Conservation (phyloP, 805 yeast genomes). For the Naumovozyma baii region DNA sequence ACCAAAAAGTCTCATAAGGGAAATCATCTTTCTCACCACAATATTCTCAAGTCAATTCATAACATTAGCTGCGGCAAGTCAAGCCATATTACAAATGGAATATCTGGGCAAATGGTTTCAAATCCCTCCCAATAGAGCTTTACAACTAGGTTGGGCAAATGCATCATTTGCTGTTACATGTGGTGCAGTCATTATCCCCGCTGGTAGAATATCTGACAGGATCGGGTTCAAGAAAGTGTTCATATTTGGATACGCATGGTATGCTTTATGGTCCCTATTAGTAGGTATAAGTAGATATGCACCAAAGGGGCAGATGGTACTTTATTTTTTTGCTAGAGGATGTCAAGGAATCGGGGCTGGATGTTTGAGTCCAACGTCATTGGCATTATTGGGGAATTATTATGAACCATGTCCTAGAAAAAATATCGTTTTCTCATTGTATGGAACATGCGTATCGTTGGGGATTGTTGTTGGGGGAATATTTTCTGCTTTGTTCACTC, state of each 20-base stretch:
- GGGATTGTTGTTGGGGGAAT: slow-evolving; percentile 51
- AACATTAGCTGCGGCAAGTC: slow-evolving; percentile 7
- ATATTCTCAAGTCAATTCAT: slow-evolving; percentile 7
- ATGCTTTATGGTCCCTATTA: slow-evolving; percentile 49
- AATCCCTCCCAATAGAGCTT: slow-evolving; percentile 1
- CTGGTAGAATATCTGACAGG: slow-evolving; percentile 65
- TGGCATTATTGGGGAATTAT: slow-evolving; percentile 41
- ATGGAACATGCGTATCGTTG: slow-evolving; percentile 54
- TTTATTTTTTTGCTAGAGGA: slow-evolving; percentile 37
- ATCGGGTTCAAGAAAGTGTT: slow-evolving; percentile 50
- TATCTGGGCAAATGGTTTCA: slow-evolving; percentile 3
- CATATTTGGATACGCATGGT: slow-evolving; percentile 48
- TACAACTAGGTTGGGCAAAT: slow-evolving; percentile 10
- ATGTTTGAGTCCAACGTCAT: slow-evolving; percentile 44
- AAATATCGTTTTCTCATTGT: slow-evolving; percentile 44
- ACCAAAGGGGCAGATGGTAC: slow-evolving; percentile 10
- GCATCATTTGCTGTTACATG: slow-evolving; percentile 9
- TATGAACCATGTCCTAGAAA: slow-evolving; percentile 31
- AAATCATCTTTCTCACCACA: slow-evolving; percentile 4
- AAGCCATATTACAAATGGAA: slow-evolving; percentile 9
- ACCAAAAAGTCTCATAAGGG: too few relatives aligned
- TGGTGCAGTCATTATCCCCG: slow-evolving; percentile 59
- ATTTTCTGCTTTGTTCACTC: slow-evolving; percentile 39
- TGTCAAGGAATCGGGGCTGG: slow-evolving; percentile 61
- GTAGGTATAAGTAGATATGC: slow-evolving; percentile 39